Base-by-base conservation (phyloP, 106 monocot species). In the Allium sativum region DNA sequence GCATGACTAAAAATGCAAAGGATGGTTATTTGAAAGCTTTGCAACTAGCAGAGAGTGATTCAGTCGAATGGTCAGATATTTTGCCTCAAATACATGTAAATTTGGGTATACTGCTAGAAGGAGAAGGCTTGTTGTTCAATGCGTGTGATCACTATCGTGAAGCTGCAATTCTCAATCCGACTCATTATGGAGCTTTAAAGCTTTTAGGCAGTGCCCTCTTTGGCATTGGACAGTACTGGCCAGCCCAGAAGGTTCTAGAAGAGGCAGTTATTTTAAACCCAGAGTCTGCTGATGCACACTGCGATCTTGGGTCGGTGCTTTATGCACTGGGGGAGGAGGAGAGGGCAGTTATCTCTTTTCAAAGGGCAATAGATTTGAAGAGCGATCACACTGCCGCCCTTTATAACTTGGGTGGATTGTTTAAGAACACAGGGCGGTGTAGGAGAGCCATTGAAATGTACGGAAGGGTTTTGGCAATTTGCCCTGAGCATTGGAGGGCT, bases 11-110 rank as follows among this genome's bases (percentile, higher is more conserved):
- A 10, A 68, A 72, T 31, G 77, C 68, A 2, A 66, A 56, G 44
- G 62, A 61, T 3, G 42, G 62, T 21, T 56, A 62, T 10, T 68
- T 55, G 45, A 52, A 22, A 4, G 67, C 72, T 40, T 41, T 77
- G 44, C 42, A 58, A 22, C 15, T 67, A 12, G 77, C 77, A 1
- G 62, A 72, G 77, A 22, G 56, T 3, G 77, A 77, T 56, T 48
- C 62, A 2, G 21, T 51, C 31, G 45, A 12, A 40, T 72, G 77
- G 71, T 56, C 62, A 12, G 45, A 59, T 16, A 60, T 77, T 18
- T 62, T 77, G 14, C 77, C 77, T 10, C 77, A 77, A 50, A 67
- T 77, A n/a, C 77, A 68, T 14, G 67, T 77, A 20, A 77, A 77
- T 58, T 50, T 77, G 43, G 77, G 77, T 7, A 67, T 72, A 14